These are phyloP conservation scores for Limnanthes douglasii DNA, from an alignment of 345 rosid genomes.

Conservation along the genomic window DNA sequence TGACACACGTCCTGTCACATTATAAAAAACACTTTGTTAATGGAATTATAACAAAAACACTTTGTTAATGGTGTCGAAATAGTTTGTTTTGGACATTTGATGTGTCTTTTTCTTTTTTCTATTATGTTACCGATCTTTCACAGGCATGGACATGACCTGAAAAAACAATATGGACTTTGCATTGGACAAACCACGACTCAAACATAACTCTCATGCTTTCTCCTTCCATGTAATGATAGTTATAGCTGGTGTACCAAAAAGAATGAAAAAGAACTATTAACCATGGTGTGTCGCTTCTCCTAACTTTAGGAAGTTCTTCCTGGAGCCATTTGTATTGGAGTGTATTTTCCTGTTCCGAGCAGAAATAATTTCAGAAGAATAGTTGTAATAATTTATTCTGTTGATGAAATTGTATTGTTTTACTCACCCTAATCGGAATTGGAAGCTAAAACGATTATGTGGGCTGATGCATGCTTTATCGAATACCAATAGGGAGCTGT, in stretches of 20 bases:
- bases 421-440: no score
- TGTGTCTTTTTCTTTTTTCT: no score
- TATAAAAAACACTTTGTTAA: no score
- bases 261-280: neutral
- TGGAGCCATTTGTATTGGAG: conserved; percentile 4
- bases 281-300: conserved; percentile 7
- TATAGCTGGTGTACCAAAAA: conserved; percentile 7
- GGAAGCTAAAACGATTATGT: no score
- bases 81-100: no score
- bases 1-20: conserved; percentile 34
- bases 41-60: no score
- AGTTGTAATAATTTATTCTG: no score
- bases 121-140: conserved; percentile 19
- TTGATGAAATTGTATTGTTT: no score
- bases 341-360: conserved; percentile 4
- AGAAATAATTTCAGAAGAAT: no score
- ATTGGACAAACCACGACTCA: conserved; percentile 14
- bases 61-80: no score
- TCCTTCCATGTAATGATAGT: conserved; percentile 16
- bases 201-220: conserved; percentile 20
- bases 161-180: conserved; percentile 16
- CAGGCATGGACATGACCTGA: conserved; percentile 19
- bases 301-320: conserved; percentile 4
- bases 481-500: no score
- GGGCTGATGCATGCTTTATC: no score